Percentiles rank a stretch among this genome's conserved stretches.
phyloP scores from a whole-genome alignment of 108 stramenopile species.

The Pseudonitzschia multistriata region DNA sequence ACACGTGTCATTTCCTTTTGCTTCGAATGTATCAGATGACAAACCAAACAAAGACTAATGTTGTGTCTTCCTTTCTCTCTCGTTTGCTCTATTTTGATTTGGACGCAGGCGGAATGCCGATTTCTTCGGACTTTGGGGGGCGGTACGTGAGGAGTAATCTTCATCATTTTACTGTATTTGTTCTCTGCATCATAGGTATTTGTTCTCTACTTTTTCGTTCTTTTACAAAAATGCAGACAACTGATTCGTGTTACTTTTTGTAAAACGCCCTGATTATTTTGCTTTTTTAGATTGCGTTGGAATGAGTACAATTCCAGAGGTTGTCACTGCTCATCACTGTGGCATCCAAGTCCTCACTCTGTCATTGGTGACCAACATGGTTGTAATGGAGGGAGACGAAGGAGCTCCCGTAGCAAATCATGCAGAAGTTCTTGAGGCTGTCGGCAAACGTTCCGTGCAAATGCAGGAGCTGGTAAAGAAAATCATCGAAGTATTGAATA shows the following conservation, averaged over 20 bases:
- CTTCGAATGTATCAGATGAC: neutral
- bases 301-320: conserved; percentile 90
- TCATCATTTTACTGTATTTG: neutral
- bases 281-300: conserved; percentile 53
- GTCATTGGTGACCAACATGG: conserved; percentile 87
- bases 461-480: conserved; percentile 71
- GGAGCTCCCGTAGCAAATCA: conserved; percentile 74
- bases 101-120: conserved; percentile 56
- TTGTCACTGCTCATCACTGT: conserved; percentile 87
- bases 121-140: conserved; percentile 74
- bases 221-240: neutral
- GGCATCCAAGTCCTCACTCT: conserved; percentile 85
- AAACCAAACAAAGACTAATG: neutral
- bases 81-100: neutral
- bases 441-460: conserved; percentile 59
- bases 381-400: conserved; percentile 60
- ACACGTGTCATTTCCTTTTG: neutral
- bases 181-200: neutral
- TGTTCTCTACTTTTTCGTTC: no score
- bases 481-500: conserved; percentile 43
- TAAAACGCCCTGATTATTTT: no score
- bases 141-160: neutral
- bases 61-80: neutral
- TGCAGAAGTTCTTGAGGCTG: conserved; percentile 88
- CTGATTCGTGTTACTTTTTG: no score